Evolutionary conservation across 75 land plant genomes (phyloP).

Genomic region (Pinus taeda): DNA sequence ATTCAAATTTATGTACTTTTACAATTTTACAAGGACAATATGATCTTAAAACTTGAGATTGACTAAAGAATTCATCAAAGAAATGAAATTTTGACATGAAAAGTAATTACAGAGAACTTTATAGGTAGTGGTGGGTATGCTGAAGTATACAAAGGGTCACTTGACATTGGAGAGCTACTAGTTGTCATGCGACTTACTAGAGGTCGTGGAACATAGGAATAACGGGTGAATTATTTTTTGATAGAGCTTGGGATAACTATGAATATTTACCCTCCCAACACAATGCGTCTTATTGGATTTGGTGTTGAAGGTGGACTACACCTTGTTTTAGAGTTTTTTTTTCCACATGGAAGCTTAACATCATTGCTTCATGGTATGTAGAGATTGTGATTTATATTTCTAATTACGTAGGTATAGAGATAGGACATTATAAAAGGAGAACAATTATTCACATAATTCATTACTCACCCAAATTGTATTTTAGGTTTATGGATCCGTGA

Average conservation of each 20-base stretch:
- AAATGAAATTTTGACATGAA: neutral
- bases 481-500: too few species aligned
- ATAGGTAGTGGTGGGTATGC: conserved; percentile 19
- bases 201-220: conserved; percentile 6
- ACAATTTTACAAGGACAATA: too few species aligned
- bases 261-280: conserved; percentile 74
- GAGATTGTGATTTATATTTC: conserved; percentile 1
- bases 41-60: too few species aligned
- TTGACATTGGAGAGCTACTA: conserved; percentile 9
- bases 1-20: too few species aligned
- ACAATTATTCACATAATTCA: neutral
- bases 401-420: neutral
- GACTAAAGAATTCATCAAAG: too few species aligned
- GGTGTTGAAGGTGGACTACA: conserved; percentile 81
- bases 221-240: conserved; percentile 9
- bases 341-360: conserved; percentile 78
- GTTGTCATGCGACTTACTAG: conserved; percentile 19
- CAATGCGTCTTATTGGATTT: conserved; percentile 73
- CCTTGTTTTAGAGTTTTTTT: conserved; percentile 75
- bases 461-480: neutral
- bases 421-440: too few species aligned
- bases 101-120: conserved; percentile 9
- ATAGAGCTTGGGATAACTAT: conserved; percentile 20
- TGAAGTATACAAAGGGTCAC: conserved; percentile 15
- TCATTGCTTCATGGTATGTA: conserved; percentile 67